Evolutionary conservation across 352 stramenopile genomes (phyloP).

Genomic region (Globisporangium middletonii): DNA sequence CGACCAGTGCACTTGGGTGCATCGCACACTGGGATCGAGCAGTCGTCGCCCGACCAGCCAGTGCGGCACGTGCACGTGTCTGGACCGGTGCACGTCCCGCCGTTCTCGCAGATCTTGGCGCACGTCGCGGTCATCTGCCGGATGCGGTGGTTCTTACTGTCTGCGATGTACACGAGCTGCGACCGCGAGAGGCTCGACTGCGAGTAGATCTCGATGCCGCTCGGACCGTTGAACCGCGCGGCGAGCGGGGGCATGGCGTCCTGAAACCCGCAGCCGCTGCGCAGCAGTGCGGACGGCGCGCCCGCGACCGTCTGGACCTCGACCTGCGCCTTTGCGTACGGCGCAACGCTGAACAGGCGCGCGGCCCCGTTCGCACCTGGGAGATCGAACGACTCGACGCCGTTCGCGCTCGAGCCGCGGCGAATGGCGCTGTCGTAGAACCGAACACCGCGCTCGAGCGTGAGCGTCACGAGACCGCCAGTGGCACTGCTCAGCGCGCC

Average conservation of each 20-base stretch:
- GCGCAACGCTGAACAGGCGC: constrained; percentile 50
- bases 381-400: constrained; percentile 51
- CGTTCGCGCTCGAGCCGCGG: constrained; percentile 40
- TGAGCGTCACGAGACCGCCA: constrained; percentile 69
- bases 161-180: constrained; percentile 83
- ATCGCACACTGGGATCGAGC: constrained; percentile 68
- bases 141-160: constrained; percentile 93
- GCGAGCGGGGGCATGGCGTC: constrained; percentile 84
- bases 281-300: constrained; percentile 67
- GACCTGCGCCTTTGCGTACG: constrained; percentile 44
- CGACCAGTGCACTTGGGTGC: constrained; percentile 32
- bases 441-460: constrained; percentile 41
- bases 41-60: constrained; percentile 91
- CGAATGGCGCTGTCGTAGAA: constrained; percentile 20
- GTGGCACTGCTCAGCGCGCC: constrained; percentile 50
- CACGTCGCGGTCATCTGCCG: constrained; percentile 88
- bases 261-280: constrained; percentile 79
- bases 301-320: constrained; percentile 91
- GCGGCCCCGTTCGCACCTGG: constrained; percentile 23
- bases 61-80: constrained; percentile 83
- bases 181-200: constrained; percentile 45
- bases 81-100: constrained; percentile 76
- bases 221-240: constrained; percentile 64
- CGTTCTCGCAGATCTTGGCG: constrained; percentile 94
- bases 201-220: constrained; percentile 60